Evolutionary conservation across 202 grass and related monocot genomes (phyloP), one percentile per base, ranked within the genome.

Genomic region (Cymbopogon flexuosus): DNA sequence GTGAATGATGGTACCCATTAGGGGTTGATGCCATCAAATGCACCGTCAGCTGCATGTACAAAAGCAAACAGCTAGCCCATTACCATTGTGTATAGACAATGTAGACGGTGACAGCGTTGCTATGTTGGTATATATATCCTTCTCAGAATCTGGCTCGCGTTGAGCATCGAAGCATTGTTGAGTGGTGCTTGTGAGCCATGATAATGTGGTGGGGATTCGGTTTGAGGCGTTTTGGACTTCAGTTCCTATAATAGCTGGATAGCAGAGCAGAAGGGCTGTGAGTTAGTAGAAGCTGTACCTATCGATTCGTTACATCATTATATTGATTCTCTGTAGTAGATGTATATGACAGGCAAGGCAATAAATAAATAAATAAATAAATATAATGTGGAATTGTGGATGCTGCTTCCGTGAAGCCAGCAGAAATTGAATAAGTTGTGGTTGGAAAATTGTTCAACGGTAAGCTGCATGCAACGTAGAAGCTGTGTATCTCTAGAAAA

Each of bases 1-100:
- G 11, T 93, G 76, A 97, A 47, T 15, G 47, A 61, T 68, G 46
- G 19, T 15, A 15, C 45, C 8, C 33, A 9, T 84, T 29, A 11
- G 41, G 29, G 75, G 80, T 78, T 36, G 13, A 52, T 41, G 31
- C 41, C 66, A 83, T 43, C 64, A 70, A 72, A 62, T 4, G 68
- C 23, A 10, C 59, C 43, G 15, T 46, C 11, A 75, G 24, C 59
- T 70, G 64, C 24, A 10, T 66, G 82, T 81, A 80, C 63, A 84
- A 76, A 10, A 10, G 29, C n/a, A 79, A 67, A 27, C 58, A 59
- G 75, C 68, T 45, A 45, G 27, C 29, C 9, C 76, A 61, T 65
- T 56, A 36, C 22, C 8, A 42, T 29, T 65, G 42, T 39, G 8
- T 54, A 62, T 79, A 21, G 68, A 40, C 31, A 63, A 54, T 19